Evolutionary conservation across 108 stramenopile genomes (phyloP).

Genomic region (Bacterosira constricta): DNA sequence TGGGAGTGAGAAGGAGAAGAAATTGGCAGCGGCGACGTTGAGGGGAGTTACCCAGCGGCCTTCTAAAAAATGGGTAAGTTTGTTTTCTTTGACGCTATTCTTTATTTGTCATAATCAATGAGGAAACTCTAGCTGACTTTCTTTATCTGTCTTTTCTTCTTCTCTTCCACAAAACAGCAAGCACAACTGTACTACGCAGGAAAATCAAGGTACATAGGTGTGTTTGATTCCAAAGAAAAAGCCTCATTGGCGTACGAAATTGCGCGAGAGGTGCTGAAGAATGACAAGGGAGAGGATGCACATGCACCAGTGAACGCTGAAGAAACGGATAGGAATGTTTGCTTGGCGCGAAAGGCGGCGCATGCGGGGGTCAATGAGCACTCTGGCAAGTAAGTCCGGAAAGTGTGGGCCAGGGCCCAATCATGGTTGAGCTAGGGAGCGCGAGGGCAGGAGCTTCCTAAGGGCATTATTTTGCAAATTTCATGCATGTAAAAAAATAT

Average conservation of each 20-base stretch:
- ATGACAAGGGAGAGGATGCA: slow-evolving; percentile 27
- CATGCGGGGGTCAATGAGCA: slow-evolving; percentile 81
- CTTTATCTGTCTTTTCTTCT: not conserved
- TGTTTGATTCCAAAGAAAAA: slow-evolving; percentile 65
- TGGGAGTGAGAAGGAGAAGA: slow-evolving; percentile 71
- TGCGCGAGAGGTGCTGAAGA: slow-evolving; percentile 63
- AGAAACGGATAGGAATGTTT: slow-evolving; percentile 72
- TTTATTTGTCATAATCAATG: too few species aligned
- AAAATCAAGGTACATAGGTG: slow-evolving; percentile 73
- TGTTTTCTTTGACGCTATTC: too few species aligned
- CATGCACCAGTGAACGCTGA: slow-evolving; percentile 45
- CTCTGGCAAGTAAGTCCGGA: not conserved
- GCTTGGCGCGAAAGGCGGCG: slow-evolving; percentile 80
- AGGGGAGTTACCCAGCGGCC: slow-evolving; percentile 66
- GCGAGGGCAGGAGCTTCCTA: too few species aligned
- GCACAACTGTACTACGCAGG: slow-evolving; percentile 79
- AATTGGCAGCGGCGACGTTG: slow-evolving; percentile 64
- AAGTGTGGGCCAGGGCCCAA: too few species aligned
- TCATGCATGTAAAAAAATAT: too few species aligned
- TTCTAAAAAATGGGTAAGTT: slow-evolving; percentile 60
- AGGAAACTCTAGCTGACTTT: not conserved
- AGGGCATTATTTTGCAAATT: too few species aligned
- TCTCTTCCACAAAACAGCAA: slow-evolving; percentile 26
- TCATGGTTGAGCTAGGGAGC: too few species aligned
- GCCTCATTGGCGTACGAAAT: slow-evolving; percentile 70